Base-by-base conservation (phyloP, 768 basidiomycete species). In the Coprinopsis marcescibilis region DNA sequence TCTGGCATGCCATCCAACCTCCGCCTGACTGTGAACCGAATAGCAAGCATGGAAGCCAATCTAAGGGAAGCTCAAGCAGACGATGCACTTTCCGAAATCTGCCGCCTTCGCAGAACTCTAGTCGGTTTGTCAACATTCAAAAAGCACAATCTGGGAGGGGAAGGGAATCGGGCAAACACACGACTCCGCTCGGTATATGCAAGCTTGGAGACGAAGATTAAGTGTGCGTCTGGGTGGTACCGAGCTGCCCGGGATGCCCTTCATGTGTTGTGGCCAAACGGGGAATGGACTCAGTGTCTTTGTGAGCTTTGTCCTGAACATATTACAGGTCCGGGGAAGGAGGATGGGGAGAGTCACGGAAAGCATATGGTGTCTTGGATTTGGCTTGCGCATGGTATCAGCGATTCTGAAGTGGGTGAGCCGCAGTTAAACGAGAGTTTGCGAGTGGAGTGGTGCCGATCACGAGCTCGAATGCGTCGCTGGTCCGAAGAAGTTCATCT, bases 11-110 rank as follows among this genome's bases (percentile, higher is more conserved):
- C 43, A n/a, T 19, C 43, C 19, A 12, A 4, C 4, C n/a, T 33
- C 3, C 43, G 1, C n/a, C 17, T 14, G 24, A 33, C 7, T 14
- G 19, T 30, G 15, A 11, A 4, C 6, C 6, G 19, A 3, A 6
- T 45, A 14, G 11, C 17, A 4, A 32, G 35, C 8, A 45, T 10
- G 17, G 43, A 45, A 17, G 24, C 3, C 13, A 21, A 43, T n/a
- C 45, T 55, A 10, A 40, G 40, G 2, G 11, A 38, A 20, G 56
- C 42, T 10, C 48, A 57, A 41, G 55, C 55, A 10, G 40, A 50
- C 20, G 55, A 57, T 45, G 46, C 51, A 8, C 32, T 57, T 2
- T 33, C 23, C 13, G 45, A 50, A n/a, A 45, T 57, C 23, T 15
- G 54, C 2, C 51, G 45, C 7, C 36, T 25, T 10, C 39, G 44